Evolutionary conservation across 2,329 filamentous ascomycete species (phyloP).

Genomic region (Sphaerulina vaccinii): DNA sequence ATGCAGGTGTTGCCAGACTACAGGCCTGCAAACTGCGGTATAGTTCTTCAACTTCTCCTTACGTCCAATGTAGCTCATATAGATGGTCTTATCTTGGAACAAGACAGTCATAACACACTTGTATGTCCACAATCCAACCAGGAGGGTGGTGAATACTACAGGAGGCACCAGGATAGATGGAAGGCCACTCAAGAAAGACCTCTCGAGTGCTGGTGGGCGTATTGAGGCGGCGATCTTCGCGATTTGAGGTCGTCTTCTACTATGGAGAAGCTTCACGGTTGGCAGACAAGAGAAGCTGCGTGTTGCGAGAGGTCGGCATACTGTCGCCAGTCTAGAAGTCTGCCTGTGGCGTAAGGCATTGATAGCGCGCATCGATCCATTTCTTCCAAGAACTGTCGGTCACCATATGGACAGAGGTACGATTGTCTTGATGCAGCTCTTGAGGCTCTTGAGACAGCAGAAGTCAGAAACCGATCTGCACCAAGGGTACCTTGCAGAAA

Average conservation of each 20-base stretch:
- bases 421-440: neutral
- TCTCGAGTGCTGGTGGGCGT: neutral
- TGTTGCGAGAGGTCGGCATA: neutral
- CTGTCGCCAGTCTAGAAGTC: neutral
- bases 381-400: neutral
- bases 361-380: conserved; percentile 3
- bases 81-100: conserved; percentile 80
- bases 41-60: conserved; percentile 67
- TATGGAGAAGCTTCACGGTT: neutral
- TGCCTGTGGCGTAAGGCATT: neutral
- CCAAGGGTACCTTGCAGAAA: too few species aligned
- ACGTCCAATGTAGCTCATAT: conserved; percentile 70
- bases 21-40: conserved; percentile 55
- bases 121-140: conserved; percentile 62
- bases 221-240: neutral
- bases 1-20: conserved; percentile 66
- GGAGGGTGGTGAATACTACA: conserved; percentile 63
- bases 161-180: conserved; percentile 61
- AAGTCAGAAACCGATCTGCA: too few species aligned
- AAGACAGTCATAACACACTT: conserved; percentile 71
- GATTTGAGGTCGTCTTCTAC: neutral
- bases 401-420: neutral
- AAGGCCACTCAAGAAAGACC: conserved; percentile 29
- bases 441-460: neutral
- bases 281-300: neutral